Evolutionary conservation across 192 early-diverging fungal genomes (phyloP), one percentile per base, ranked within the genome.

Genomic region (Fimicolochytrium jonesii): DNA sequence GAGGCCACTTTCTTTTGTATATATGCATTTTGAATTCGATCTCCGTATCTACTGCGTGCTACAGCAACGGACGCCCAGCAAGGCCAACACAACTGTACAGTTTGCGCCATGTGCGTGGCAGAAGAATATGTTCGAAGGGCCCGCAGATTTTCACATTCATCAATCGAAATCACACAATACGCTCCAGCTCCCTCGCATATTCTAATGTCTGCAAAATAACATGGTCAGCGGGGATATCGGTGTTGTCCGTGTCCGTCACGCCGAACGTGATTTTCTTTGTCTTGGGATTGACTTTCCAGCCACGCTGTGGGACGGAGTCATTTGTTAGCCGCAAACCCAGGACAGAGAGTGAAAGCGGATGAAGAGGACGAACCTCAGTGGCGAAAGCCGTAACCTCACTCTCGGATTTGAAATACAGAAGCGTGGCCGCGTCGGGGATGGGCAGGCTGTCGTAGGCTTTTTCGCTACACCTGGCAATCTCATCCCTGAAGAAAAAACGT

Each of bases 381-480:
- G 92, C 88, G 78, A 98, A 98, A 52, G 71, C 80, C 34, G 90
- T 59, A 30, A 97, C 76, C 52, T 97, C 93, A 32, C 92, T 82
- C 35, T 81, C 71, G 54, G 77, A 86, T 32, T 87, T 86, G 59
- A 97, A 94, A 68, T 93, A 92, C 59, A 98, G 71, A 25, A 98
- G 74, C n/a, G 92, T 93, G 43, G 87, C 88, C 56, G 94, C 94
- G 64, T 98, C 94, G 28, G 79, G 71, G 37, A 97, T 61, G 31
- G 93, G 92, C 31, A 98, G 78, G 48, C 71, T 80, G 5, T 75
- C 69, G 76, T 98, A 98, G 37, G 93, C 92, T 72, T 94, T 95
- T 71, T 98, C 94, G 66, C 85, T 89, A 67, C 95, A 97, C 66
- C 89, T 89, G 6, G 92, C 94, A 70, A 98, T 97, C 63, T 97